phyloP scores from a whole-genome alignment of 192 early-diverging fungal species.

The Cladochytrium replicatum region DNA sequence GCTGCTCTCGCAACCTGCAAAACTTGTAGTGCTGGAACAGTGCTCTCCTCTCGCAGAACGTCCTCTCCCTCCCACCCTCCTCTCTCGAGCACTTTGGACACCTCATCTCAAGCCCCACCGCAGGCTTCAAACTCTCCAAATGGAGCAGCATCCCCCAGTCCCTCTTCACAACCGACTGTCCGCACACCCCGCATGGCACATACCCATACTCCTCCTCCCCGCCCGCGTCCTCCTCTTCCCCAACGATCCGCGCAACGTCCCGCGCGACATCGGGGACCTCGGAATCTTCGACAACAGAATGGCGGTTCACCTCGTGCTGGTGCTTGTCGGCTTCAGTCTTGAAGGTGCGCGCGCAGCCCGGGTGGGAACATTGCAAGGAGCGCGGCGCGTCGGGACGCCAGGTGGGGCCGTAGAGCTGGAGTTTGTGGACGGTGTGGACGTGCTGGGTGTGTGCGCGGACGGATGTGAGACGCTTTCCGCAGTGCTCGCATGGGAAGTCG shows the following conservation, averaged over 20 bases:
- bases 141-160: slow-evolving; percentile 45
- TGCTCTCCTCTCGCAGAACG: slow-evolving; percentile 41
- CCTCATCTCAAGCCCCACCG: slow-evolving; percentile 37
- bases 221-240: neutral
- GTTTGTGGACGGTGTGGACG: slow-evolving; percentile 41
- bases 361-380: slow-evolving; percentile 10
- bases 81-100: slow-evolving; percentile 26
- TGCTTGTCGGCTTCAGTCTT: slow-evolving; percentile 14
- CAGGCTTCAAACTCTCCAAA: slow-evolving; percentile 44
- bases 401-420: slow-evolving; percentile 30
- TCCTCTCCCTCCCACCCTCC: slow-evolving; percentile 1
- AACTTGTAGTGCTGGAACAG: slow-evolving; percentile 50
- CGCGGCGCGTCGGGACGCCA: slow-evolving; percentile 27
- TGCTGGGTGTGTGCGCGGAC: slow-evolving; percentile 34
- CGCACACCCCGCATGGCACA: slow-evolving; percentile 38
- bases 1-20: too few relatives aligned
- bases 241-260: neutral
- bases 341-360: slow-evolving; percentile 28
- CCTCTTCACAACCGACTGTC: slow-evolving; percentile 35
- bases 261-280: slow-evolving; percentile 22
- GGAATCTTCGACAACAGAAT: slow-evolving; percentile 17
- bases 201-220: slow-evolving; percentile 33
- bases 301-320: slow-evolving; percentile 43
- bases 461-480: slow-evolving; percentile 26
- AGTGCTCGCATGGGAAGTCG: slow-evolving; percentile 31